These are phyloP conservation scores for Microstroma glucosiphilum DNA, from an alignment of 1,284 basidiomycete species.

Conservation along the genomic window DNA sequence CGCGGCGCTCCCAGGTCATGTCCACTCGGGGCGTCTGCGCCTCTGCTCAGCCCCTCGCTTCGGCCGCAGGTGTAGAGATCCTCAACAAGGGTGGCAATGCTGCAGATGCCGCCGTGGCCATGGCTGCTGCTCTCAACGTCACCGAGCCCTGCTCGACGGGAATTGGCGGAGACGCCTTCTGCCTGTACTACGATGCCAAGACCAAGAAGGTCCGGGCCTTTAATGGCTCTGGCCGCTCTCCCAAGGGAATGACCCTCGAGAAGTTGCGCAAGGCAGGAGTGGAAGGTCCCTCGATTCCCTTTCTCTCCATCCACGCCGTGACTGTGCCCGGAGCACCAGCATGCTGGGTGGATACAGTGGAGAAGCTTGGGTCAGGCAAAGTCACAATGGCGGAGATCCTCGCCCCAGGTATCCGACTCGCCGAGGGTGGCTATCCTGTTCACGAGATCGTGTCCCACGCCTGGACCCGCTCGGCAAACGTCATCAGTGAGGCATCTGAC, in stretches of 20 bases:
- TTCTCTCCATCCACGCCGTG: conserved; percentile 65
- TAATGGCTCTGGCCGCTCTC: conserved; percentile 80
- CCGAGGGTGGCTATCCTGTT: conserved; percentile 46
- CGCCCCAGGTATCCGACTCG: conserved; percentile 58
- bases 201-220: conserved; percentile 72
- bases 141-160: conserved; percentile 52
- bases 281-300: conserved; percentile 55
- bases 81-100: conserved; percentile 85
- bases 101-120: conserved; percentile 60
- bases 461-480: conserved; percentile 69
- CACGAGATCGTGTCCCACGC: conserved; percentile 32
- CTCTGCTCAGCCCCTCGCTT: conserved; percentile 82
- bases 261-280: conserved; percentile 67
- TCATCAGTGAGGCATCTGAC: conserved; percentile 74
- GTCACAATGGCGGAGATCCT: conserved; percentile 74
- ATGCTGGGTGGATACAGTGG: conserved; percentile 84
- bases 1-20: conserved; percentile 40
- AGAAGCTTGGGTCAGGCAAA: conserved; percentile 74
- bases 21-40: conserved; percentile 75
- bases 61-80: conserved; percentile 80
- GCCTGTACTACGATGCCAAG: conserved; percentile 79
- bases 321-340: conserved; percentile 91
- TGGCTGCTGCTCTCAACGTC: conserved; percentile 77
- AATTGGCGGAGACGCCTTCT: conserved; percentile 73
- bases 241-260: conserved; percentile 63